phyloP scores from a whole-genome alignment of 192 early-diverging fungal species.

The Coemansia sp. region DNA sequence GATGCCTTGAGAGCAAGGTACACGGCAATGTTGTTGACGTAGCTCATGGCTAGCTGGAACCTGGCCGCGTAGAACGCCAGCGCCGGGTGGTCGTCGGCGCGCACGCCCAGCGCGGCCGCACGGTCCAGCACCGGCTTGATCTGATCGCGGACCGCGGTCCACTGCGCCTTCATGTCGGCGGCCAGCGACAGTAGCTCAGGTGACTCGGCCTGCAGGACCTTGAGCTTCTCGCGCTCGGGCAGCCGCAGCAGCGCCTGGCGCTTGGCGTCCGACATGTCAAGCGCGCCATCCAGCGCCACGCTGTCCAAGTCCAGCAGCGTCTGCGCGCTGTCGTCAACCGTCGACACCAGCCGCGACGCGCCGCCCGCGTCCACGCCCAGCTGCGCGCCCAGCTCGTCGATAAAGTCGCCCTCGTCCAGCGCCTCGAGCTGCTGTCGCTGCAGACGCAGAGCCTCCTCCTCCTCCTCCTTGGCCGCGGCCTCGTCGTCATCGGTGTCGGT shows the following conservation, averaged over 20 bases:
- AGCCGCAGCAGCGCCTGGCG: constrained; percentile 48
- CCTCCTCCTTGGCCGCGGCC: constrained; percentile 69
- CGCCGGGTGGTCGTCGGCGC: constrained; percentile 39
- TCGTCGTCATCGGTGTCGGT: constrained; percentile 71
- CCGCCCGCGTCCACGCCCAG: constrained; percentile 38
- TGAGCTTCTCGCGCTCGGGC: constrained; percentile 58
- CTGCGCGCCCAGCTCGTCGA: constrained; percentile 61
- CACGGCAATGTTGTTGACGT: constrained; percentile 86
- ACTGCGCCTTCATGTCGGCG: constrained; percentile 48
- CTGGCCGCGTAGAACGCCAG: constrained; percentile 44
- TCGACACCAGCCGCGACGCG: constrained; percentile 20
- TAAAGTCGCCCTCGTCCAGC: constrained; percentile 85
- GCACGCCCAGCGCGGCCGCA: constrained; percentile 22
- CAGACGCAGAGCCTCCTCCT: constrained; percentile 80
- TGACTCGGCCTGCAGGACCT: constrained; percentile 65
- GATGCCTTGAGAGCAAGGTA: constrained; percentile 70
- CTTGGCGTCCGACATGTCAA: constrained; percentile 30
- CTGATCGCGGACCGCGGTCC: constrained; percentile 32
- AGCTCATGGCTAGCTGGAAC: constrained; percentile 62
- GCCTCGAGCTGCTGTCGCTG: constrained; percentile 72
- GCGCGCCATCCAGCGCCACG: neutral
- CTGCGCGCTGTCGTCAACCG: constrained; percentile 23
- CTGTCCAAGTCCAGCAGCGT: constrained; percentile 20
- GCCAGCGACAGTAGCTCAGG: constrained; percentile 69
- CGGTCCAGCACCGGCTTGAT: constrained; percentile 24